Conservation (phyloP, 495 filamentous ascomycete genomes). For the Xylaria cubensis region DNA sequence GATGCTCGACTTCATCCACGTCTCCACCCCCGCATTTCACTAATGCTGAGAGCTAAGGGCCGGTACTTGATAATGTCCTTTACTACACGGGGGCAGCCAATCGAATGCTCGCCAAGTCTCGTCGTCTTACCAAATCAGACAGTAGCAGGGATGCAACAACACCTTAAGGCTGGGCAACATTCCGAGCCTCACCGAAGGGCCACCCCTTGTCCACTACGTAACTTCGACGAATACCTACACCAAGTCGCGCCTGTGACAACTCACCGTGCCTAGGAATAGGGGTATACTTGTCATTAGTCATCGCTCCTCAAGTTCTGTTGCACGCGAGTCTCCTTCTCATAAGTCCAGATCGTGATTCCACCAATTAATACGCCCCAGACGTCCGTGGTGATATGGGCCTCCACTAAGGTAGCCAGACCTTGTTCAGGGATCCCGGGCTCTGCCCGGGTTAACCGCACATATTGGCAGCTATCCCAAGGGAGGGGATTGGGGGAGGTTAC, state of each 20-base stretch:
- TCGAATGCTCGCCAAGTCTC: constrained; percentile 15
- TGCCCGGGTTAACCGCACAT: not conserved
- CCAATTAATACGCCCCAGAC: not conserved
- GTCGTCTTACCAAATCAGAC: constrained; percentile 22
- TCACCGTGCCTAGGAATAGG: not conserved
- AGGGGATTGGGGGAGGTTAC: constrained; percentile 36
- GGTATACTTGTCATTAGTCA: not conserved
- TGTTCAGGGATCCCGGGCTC: not conserved
- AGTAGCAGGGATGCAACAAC: constrained; percentile 30
- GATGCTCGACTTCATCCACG: not conserved
- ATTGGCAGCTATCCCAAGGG: constrained; percentile 9
- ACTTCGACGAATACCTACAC: constrained; percentile 7
- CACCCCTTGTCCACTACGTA: not conserved
- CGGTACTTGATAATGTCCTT: constrained; percentile 8
- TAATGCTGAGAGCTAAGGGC: constrained; percentile 14
- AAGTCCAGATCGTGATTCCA: not conserved
- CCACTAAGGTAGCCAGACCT: not conserved
- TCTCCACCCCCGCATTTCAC: constrained; percentile 30
- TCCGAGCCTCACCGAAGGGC: constrained; percentile 44
- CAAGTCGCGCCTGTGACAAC: not conserved
- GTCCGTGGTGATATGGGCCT: not conserved
- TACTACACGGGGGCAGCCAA: constrained; percentile 24
- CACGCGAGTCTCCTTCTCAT: not conserved
- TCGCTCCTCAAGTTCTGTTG: not conserved
- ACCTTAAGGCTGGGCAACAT: constrained; percentile 38